These are phyloP conservation scores for Ephemerocybe angulata DNA, from an alignment of 768 basidiomycete genomes.

Conservation along the genomic window DNA sequence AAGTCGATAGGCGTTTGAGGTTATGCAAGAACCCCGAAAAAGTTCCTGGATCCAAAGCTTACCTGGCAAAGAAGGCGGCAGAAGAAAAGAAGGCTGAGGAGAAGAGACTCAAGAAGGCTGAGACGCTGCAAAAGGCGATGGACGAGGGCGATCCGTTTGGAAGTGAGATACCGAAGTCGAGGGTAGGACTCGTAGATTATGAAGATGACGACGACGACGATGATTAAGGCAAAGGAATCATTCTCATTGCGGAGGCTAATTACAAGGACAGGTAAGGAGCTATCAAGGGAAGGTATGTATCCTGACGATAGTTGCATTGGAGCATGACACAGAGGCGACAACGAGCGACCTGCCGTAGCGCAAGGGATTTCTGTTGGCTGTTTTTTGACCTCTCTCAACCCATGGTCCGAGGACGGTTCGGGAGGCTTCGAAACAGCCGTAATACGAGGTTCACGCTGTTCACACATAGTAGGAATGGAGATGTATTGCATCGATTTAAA, in stretches of 20 bases:
- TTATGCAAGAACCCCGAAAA: conserved; percentile 96
- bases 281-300: conserved; percentile 15
- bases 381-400: conserved; percentile 33
- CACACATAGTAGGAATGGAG: neutral
- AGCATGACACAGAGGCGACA: conserved; percentile 8
- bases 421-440: conserved; percentile 45
- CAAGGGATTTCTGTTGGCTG: conserved; percentile 30
- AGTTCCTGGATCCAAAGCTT: conserved; percentile 84
- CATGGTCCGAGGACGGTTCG: conserved; percentile 23
- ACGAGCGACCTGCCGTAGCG: conserved; percentile 10
- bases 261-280: neutral
- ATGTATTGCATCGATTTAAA: conserved; percentile 5
- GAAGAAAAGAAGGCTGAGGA: conserved; percentile 66
- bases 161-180: conserved; percentile 40
- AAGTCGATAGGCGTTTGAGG: conserved; percentile 83
- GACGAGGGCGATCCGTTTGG: conserved; percentile 71
- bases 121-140: conserved; percentile 40
- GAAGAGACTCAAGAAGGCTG: conserved; percentile 64
- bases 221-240: conserved; percentile 6
- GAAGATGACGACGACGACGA: conserved; percentile 63
- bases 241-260: no score
- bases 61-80: conserved; percentile 65
- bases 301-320: conserved; percentile 13
- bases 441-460: neutral
- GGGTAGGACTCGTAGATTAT: conserved; percentile 46